Conservation (phyloP, 805 yeast species). For the Blastobotrys robertii region DNA sequence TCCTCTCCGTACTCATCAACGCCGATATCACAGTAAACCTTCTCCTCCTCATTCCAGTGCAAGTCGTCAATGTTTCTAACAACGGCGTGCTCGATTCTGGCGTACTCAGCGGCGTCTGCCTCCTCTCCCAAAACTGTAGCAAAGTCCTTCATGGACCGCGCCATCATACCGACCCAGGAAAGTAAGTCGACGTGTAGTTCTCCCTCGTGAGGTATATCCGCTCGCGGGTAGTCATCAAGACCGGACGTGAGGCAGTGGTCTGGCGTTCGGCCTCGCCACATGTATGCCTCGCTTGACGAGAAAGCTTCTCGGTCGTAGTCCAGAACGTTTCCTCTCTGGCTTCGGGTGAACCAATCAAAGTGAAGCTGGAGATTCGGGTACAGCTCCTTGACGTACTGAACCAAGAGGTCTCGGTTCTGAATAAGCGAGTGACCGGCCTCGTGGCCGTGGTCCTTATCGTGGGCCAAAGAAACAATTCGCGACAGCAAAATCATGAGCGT, state of each 20-base stretch:
- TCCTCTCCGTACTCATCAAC: conserved; percentile 64
- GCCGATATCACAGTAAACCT: conserved; percentile 74
- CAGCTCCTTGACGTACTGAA: conserved; percentile 38
- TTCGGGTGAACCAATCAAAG: conserved; percentile 72
- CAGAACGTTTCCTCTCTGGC: conserved; percentile 66
- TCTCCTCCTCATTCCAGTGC: conserved; percentile 68
- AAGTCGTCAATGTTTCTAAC: conserved; percentile 54
- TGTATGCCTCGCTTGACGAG: conserved; percentile 54
- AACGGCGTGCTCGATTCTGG: conserved; percentile 45
- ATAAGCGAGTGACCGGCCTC: conserved; percentile 39
- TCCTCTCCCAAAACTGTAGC: conserved; percentile 51
- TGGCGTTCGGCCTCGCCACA: conserved; percentile 89
- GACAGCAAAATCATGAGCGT: conserved; percentile 57
- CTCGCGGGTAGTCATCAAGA: conserved; percentile 90
- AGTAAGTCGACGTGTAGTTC: conserved; percentile 85
- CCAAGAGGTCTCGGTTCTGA: conserved; percentile 36
- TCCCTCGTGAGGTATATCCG: conserved; percentile 68
- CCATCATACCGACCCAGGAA: conserved; percentile 91
- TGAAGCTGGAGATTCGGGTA: conserved; percentile 73
- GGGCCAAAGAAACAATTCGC: conserved; percentile 39
- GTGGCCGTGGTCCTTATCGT: conserved; percentile 1
- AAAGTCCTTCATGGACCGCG: conserved; percentile 66
- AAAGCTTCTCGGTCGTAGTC: conserved; percentile 55
- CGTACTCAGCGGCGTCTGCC: conserved; percentile 50
- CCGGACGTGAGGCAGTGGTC: conserved; percentile 89